phyloP scores from a whole-genome alignment of 257 asterid genomes.

The Echium plantagineum region DNA sequence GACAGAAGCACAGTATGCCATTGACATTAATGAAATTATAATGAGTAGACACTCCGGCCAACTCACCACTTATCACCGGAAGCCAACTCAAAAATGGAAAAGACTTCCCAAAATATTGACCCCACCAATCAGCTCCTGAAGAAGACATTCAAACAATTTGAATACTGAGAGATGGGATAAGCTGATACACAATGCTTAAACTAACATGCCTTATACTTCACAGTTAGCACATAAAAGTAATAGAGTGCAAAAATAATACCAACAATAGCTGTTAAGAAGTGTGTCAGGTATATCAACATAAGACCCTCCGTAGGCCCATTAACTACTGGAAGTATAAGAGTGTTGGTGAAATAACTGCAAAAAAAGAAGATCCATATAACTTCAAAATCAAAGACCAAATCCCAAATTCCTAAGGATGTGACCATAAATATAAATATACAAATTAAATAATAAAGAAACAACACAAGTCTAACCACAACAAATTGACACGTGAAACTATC shows the following conservation, averaged over 20 bases:
- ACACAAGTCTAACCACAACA: neutral
- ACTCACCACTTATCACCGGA: constrained; percentile 67
- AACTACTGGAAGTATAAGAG: constrained; percentile 81
- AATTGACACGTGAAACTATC: neutral
- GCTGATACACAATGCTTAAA: neutral
- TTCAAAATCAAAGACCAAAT: neutral
- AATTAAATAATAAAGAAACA: neutral
- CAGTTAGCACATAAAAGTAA: neutral
- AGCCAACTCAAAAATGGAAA: constrained; percentile 69
- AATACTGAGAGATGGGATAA: neutral
- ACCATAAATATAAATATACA: neutral
- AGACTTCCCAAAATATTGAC: constrained; percentile 57
- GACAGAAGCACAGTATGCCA: neutral
- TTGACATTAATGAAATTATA: neutral
- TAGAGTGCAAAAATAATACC: constrained; percentile 30
- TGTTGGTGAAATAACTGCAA: constrained; percentile 81
- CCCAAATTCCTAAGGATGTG: neutral
- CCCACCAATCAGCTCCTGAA: constrained; percentile 98
- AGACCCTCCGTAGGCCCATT: constrained; percentile 98
- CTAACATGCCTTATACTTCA: neutral
- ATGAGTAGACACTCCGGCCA: constrained; percentile 4
- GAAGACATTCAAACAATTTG: constrained; percentile 12
- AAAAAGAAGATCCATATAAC: constrained; percentile 6
- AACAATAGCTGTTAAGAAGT: constrained; percentile 66
- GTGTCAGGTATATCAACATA: constrained; percentile 55